phyloP scores from a whole-genome alignment of 305 asterid species.

The Rubia tinctorum region DNA sequence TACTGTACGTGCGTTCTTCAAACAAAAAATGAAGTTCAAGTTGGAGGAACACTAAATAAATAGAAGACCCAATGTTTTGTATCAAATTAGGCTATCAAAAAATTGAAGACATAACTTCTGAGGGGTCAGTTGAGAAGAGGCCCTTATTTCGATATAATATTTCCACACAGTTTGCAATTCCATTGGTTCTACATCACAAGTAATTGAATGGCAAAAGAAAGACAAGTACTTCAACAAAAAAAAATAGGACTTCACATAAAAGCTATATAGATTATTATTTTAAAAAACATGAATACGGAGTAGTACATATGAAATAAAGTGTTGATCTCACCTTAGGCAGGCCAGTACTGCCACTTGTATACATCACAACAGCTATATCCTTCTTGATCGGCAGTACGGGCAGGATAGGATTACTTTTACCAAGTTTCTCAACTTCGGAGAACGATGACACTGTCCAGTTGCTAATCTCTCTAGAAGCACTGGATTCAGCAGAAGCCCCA shows the following conservation, averaged over 20 bases:
- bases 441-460: conserved; percentile 58
- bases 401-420: conserved; percentile 46
- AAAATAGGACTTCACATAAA: not conserved
- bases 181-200: not conserved
- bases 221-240: not conserved
- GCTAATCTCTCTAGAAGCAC: conserved; percentile 29
- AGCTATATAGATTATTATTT: not conserved
- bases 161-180: not conserved
- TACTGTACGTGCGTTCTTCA: not conserved
- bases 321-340: conserved; percentile 66
- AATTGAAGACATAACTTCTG: not conserved
- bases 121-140: not conserved
- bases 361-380: conserved; percentile 87
- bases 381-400: conserved; percentile 64
- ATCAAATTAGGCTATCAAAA: conserved; percentile 3
- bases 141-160: not conserved
- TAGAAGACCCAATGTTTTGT: not conserved
- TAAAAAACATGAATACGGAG: not conserved
- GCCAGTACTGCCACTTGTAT: conserved; percentile 95
- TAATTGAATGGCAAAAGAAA: not conserved
- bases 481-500: conserved; percentile 38
- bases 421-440: conserved; percentile 69
- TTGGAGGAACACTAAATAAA: not conserved
- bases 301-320: not conserved
- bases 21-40: conserved; percentile 4